Base-by-base conservation (phyloP, 2,329 filamentous ascomycete genomes). In the Leptographium galeiforme region DNA sequence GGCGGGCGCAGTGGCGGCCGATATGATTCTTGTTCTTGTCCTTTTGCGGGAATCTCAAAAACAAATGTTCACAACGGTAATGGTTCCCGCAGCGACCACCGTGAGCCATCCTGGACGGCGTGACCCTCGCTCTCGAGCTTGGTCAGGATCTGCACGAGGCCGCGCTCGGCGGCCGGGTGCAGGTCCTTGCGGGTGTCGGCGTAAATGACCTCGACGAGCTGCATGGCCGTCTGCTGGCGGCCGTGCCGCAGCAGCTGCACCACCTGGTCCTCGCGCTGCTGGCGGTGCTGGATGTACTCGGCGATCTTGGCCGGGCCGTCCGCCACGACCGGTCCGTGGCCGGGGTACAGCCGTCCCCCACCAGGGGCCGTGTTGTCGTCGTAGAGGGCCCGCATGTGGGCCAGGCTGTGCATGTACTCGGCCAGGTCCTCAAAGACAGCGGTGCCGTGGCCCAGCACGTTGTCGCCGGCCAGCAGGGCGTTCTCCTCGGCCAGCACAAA, bases 161-260 rank as follows among this genome's bases (percentile, higher is more conserved):
- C 89, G 43, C 77, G 75, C 57, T 87, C 81, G 0, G 93, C 93
- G 10, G 90, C 84, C 12, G 75, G 64, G 67, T 90, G 86, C 59
- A 97, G 71, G 61, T 75, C 80, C 64, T 86, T 81, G 0, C 87
- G 84, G 25, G 95, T 83, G 61, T 88, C 82, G 52, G 75, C 77
- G 66, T 98, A 98, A 38, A 98, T 88, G 36, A 86, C 72, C 67
- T 85, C 87, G n/a, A 96, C 91, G 58, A 97, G 73, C 55, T 91
- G 87, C 77, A 89, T 84, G 10, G 81, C 75, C 8, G 77, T 79
- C 86, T 4, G 48, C 11, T 25, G 19, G 5, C 25, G n/a, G 18
- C 16, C 7, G 13, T 16, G n/a, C n/a, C 18, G 16, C 11, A 12
- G 47, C 8, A 36, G 34, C 34, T 13, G 34, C 34, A 36, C 34